Percentiles rank a stretch among this genome's conserved stretches.
These are phyloP conservation scores for Penicillium sp. DNA, from an alignment of 2,329 filamentous ascomycete genomes.

Conservation along the genomic window DNA sequence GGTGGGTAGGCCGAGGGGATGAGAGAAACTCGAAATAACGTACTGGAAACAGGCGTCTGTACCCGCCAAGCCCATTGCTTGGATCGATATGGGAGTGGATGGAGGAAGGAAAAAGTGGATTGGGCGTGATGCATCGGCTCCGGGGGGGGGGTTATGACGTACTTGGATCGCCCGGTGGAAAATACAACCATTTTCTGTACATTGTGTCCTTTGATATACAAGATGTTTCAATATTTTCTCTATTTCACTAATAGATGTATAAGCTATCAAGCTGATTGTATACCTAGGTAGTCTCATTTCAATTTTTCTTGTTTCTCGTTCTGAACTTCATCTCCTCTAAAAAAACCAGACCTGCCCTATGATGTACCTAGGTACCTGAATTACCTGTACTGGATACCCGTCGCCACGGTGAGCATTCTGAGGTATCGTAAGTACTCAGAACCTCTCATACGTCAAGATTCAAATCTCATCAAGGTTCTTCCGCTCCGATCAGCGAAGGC, in stretches of 20 bases:
- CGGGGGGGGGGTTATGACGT: conserved; percentile 36
- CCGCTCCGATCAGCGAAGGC: not conserved
- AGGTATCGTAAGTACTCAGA: not conserved
- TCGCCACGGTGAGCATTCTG: not conserved
- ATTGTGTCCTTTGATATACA: too few species aligned
- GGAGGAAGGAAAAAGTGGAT: conserved; percentile 21
- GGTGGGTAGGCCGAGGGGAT: not conserved
- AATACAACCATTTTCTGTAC: conserved; percentile 14
- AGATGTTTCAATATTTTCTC: too few species aligned
- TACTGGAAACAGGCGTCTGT: conserved; percentile 18
- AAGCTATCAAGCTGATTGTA: too few species aligned
- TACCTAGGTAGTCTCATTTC: too few species aligned
- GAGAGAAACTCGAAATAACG: not conserved
- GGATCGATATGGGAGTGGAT: conserved; percentile 26
- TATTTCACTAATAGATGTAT: too few species aligned
- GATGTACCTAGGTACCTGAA: not conserved
- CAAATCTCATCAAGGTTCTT: not conserved
- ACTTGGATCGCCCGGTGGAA: conserved; percentile 20
- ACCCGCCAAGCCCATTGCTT: conserved; percentile 18
- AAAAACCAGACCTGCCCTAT: not conserved
- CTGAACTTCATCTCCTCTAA: not conserved
- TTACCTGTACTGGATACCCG: not conserved
- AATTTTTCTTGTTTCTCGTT: too few species aligned
- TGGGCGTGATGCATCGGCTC: conserved; percentile 26
- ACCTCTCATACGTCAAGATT: not conserved